These are phyloP conservation scores for Cryptococcus jaspeensis DNA, from an alignment of 1,284 basidiomycete genomes.

Conservation along the genomic window DNA sequence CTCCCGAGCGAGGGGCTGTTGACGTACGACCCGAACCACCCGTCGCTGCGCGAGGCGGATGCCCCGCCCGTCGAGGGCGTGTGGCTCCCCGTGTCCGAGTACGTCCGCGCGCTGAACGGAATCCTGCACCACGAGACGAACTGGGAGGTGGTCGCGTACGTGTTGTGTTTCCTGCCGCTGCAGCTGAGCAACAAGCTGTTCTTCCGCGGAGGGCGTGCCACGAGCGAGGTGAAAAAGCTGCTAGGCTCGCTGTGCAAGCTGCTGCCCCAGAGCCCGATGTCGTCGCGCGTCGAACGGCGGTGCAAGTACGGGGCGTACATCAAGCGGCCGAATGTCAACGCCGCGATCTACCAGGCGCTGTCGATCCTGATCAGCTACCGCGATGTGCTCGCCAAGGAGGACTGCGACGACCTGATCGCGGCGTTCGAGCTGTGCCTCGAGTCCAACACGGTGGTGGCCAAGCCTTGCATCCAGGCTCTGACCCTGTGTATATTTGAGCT, in stretches of 20 bases:
- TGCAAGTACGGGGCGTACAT: conserved; percentile 53
- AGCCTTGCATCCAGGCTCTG: conserved; percentile 87
- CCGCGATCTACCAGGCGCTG: conserved; percentile 82
- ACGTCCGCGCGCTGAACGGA: conserved; percentile 65
- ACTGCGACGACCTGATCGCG: conserved; percentile 70
- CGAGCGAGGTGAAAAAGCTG: conserved; percentile 64
- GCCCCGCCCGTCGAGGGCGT: conserved; percentile 54
- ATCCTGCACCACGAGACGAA: conserved; percentile 66
- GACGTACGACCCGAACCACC: conserved; percentile 65
- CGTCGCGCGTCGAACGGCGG: conserved; percentile 57
- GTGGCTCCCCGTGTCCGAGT: conserved; percentile 76
- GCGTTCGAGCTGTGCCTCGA: conserved; percentile 77
- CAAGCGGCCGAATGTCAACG: conserved; percentile 80
- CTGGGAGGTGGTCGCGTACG: conserved; percentile 93
- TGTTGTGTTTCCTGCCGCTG: conserved; percentile 84
- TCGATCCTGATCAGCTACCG: conserved; percentile 88
- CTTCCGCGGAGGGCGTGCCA: conserved; percentile 84
- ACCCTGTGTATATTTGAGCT: conserved; percentile 88
- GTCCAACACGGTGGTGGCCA: conserved; percentile 74
- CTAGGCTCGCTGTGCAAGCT: conserved; percentile 65
- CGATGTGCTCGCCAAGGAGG: conserved; percentile 62
- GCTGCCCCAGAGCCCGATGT: conserved; percentile 10
- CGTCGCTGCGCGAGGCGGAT: conserved; percentile 53
- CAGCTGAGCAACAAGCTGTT: conserved; percentile 95
- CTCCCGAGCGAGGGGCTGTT: conserved; percentile 70